phyloP scores from a whole-genome alignment of 192 early-diverging fungal species.

The Fimicolochytrium jonesii region DNA sequence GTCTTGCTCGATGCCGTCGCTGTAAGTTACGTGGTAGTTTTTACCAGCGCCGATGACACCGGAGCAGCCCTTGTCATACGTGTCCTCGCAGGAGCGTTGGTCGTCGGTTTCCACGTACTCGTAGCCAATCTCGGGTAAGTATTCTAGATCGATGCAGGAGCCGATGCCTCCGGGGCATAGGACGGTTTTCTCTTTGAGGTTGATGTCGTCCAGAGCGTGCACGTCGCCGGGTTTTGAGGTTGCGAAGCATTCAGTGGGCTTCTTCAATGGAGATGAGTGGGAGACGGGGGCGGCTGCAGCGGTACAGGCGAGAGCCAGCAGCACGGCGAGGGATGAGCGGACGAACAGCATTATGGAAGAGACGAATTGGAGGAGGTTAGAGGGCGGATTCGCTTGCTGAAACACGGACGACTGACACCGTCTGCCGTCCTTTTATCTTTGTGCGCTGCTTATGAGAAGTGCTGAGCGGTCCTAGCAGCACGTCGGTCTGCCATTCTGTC shows the following conservation, averaged over 20 bases:
- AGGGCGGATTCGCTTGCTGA: neutral
- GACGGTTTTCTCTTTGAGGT: neutral
- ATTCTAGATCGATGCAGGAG: neutral
- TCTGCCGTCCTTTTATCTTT: neutral
- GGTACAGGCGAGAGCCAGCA: too few species aligned
- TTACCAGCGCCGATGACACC: neutral
- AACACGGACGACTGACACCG: neutral
- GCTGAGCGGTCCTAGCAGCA: too few species aligned
- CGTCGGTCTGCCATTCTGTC: too few species aligned
- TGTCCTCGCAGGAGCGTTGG: neutral
- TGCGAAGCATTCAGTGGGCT: too few species aligned
- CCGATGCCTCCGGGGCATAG: neutral
- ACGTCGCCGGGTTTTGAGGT: too few species aligned
- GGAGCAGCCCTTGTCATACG: neutral
- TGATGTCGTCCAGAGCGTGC: too few species aligned
- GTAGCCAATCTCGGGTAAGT: neutral
- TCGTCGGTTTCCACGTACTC: neutral
- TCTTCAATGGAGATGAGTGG: too few species aligned
- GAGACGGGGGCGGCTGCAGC: too few species aligned
- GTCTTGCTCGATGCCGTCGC: neutral
- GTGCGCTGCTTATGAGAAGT: too few species aligned
- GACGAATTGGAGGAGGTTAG: neutral
- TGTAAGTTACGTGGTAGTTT: neutral
- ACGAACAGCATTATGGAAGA: too few species aligned
- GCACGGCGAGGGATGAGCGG: too few species aligned